Evolutionary conservation across 1,139 yeast species (phyloP), one percentile per base, ranked within the genome.

Genomic region (Hansenula sp.): DNA sequence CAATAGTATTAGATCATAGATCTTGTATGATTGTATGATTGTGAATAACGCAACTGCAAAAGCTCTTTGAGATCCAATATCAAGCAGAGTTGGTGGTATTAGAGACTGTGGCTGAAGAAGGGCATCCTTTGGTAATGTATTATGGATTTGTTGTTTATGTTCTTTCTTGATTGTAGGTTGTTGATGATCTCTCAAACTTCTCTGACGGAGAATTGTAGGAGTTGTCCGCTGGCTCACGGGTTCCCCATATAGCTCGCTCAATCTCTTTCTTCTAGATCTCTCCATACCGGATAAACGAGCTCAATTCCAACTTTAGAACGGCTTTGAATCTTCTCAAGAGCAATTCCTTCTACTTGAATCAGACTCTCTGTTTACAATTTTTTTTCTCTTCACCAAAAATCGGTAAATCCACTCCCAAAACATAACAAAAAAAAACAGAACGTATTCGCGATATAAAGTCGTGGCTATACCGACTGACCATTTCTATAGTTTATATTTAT

Each of bases 1-100:
- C 53, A 48, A 66, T 59, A 51, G 69, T 52, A 62, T 69, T 29
- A 86, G 66, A 56, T 89, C 96, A 55, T 84, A 86, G 1, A 86
- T 44, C 57, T 92, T 92, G 75, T 84, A 85, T 20, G 88, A 77
- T 60, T 90, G 97, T 18, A 90, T 69, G 37, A 85, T 68, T 4
- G 76, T 66, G 56, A 89, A 86, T n/a, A 85, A 47, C 3, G 87
- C 75, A 20, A 81, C 62, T 8, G 80, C 72, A 41, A 85, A 71
- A 36, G 79, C 61, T 48, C 96, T 66, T 60, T 92, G 97, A 21
- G 83, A 82, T n/a, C 86, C 88, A n/a, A 77, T 77, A 51, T 89
- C 96, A 25, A 90, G 59, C 2, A 79, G 62, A 9, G 69, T 63
- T 4, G 75, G 63, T 1, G 87, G 79, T 37, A 82, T 75, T 40